Evolutionary conservation across 768 basidiomycete genomes (phyloP).

Genomic region (Tylopilus rubrobrunneus): DNA sequence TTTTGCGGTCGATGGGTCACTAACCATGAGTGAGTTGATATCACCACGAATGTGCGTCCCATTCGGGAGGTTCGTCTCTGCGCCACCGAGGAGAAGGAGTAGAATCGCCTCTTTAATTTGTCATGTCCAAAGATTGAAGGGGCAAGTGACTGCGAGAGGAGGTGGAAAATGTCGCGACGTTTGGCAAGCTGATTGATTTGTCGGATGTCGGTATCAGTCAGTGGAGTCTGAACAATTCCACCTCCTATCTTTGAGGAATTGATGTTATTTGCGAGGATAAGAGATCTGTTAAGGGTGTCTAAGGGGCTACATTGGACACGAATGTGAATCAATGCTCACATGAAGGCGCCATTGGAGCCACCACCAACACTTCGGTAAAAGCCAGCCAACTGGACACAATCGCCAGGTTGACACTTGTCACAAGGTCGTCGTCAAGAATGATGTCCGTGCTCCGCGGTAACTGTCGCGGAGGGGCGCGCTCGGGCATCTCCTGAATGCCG

Average conservation of each 20-base stretch:
- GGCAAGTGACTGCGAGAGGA: constrained; percentile 92
- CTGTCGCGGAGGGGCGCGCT: constrained; percentile 95
- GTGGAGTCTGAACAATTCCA: constrained; percentile 86
- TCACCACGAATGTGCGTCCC: constrained; percentile 99
- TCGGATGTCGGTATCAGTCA: constrained; percentile 93
- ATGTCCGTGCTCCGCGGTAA: constrained; percentile 95
- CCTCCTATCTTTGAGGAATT: constrained; percentile 95
- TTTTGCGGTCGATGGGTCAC: constrained; percentile 98
- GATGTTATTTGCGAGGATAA: constrained; percentile 93
- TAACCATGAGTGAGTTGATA: constrained; percentile 99
- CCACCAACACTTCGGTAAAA: constrained; percentile 93
- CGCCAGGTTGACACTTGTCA: constrained; percentile 96
- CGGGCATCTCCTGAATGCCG: constrained; percentile 99
- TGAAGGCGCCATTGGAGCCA: constrained; percentile 89
- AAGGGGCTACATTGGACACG: constrained; percentile 8
- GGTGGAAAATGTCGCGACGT: constrained; percentile 77
- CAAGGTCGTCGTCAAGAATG: constrained; percentile 92
- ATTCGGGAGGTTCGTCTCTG: constrained; percentile 96
- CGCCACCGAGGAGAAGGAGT: constrained; percentile 90
- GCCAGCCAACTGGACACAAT: constrained; percentile 95
- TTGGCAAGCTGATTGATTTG: constrained; percentile 92
- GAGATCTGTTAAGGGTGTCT: constrained; percentile 53
- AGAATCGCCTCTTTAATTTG: constrained; percentile 92
- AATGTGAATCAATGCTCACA: constrained; percentile 46
- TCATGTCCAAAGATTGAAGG: constrained; percentile 97